phyloP scores from a whole-genome alignment of 2,329 filamentous ascomycete species.

The Cercospora citrullina region DNA sequence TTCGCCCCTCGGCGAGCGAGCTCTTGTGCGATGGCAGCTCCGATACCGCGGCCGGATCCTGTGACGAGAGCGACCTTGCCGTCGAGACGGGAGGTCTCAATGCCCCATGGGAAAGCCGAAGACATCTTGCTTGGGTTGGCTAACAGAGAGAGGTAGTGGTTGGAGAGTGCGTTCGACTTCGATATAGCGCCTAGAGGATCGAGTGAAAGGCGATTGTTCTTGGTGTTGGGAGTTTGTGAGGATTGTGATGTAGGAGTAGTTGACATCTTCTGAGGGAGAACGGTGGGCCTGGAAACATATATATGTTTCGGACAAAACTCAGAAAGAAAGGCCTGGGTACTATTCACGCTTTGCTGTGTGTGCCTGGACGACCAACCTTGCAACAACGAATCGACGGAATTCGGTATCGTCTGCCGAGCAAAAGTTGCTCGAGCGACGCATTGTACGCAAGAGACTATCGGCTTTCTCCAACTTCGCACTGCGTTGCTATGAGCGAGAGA shows the following conservation, averaged over 20 bases:
- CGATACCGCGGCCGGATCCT: conserved; percentile 63
- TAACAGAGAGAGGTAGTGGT: conserved; percentile 25
- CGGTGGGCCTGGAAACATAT: conserved; percentile 8
- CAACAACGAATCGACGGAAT: neutral
- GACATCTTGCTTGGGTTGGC: conserved; percentile 37
- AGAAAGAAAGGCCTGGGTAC: neutral
- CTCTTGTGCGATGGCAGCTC: conserved; percentile 65
- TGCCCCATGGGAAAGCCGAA: conserved; percentile 30
- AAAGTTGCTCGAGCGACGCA: neutral
- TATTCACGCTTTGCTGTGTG: neutral
- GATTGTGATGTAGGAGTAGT: conserved; percentile 3
- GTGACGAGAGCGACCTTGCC: conserved; percentile 58
- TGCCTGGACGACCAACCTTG: neutral
- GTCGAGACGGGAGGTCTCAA: conserved; percentile 53
- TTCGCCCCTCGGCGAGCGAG: conserved; percentile 65
- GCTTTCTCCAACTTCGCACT: conserved; percentile 1
- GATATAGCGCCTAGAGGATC: conserved; percentile 31
- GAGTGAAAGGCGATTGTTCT: conserved; percentile 24
- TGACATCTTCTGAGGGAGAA: conserved; percentile 21
- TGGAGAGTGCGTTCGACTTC: conserved; percentile 28
- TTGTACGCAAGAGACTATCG: neutral
- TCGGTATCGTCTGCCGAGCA: neutral
- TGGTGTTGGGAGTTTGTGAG: neutral
- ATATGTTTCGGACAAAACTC: conserved; percentile 8
- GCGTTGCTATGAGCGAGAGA: conserved; percentile 1